Base-by-base conservation (phyloP, 2,329 filamentous ascomycete genomes). In the Stromatinia cepivora region DNA sequence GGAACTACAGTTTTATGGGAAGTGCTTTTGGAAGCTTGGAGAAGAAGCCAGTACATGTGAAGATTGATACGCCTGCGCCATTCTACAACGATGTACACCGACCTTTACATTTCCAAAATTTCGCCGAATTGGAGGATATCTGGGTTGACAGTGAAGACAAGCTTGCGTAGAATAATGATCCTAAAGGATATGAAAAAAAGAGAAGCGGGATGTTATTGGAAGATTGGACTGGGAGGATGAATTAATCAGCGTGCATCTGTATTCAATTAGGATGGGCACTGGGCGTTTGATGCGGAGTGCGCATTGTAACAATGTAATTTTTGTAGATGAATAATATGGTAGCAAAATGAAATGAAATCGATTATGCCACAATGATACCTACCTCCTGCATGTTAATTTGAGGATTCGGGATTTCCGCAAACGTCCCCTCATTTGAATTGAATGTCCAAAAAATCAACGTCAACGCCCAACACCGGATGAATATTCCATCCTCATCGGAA, bases 1-100 rank as follows among this genome's bases (percentile, higher is more conserved):
- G 95, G 95, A 99, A 99, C 81, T 99, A 97, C 83, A 95, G 92
- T 80, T 99, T 99, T 85, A 93, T 98, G 89, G 95, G 95, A 68
- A 93, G 90, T 73, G 89, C 89, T 0, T 99, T 98, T 78, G 89
- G 90, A 20, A 89, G 89, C 53, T 86, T 97, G 73, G 93, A 97
- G 82, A 98, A 97, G 88, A 92, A 93, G 82, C 86, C 90, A 4
- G 87, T 97, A 56, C 91, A 93, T 75, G 94, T 98, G 76, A 95
- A 95, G 84, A 89, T 99, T 67, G 96, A 98, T 81, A 96, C 93
- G 56, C 95, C 95, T 25, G 81, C 90, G 74, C 85, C 91, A 11
- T 98, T 97, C 82, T 99, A 99, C 82, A 94, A 91, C 78, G 93
- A 94, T 76, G 86, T 93, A 76, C 96, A 99, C 81, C 88, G 95